Base-by-base conservation (phyloP, 441 rosid genomes). In the Geranium incanum region DNA sequence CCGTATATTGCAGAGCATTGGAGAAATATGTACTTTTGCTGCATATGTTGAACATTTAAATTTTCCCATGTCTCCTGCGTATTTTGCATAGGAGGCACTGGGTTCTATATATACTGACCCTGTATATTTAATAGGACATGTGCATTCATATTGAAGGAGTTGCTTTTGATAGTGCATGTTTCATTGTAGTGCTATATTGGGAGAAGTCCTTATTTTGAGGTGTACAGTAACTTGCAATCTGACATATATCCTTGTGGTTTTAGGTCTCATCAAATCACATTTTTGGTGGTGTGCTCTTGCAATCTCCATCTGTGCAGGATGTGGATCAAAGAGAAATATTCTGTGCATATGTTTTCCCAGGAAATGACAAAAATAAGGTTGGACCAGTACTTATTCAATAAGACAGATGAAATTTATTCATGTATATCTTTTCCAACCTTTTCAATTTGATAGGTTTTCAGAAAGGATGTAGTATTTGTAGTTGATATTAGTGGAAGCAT, bases 401-500 rank as follows among this genome's bases (percentile, higher is more conserved):
- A 66, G 41, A 8, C 45, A 41, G 36, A 43, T 68, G 39, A 45
- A 38, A 50, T 19, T 36, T 13, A 3, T 70, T 75, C 72, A 41
- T 76, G 8, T 52, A 67, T 71, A 36, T 69, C 71, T 71, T 39
- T 70, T 72, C 78, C 84, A 72, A 78, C 66, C 76, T 75, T 78
- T 69, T 74, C 65, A 60, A 77, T 78, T 76, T 75, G 68, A 67
- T 81, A 96, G 99, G 89, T 82, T 50, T 85, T 89, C 78, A 88
- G 83, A 83, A 87, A 83, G 84, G 93, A 88, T 81, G 81, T 93
- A 38, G 80, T 93, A 70, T 96, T 90, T 84, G 80, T 90, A 78
- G 82, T 96, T 83, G 99, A 96, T 78, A 85, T 90, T 77, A 96
- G 98, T 86, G 88, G 82, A 79, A 96, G 99, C 83, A 93, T 96